Evolutionary conservation across 1,139 yeast genomes (phyloP), one percentile per base, ranked within the genome.

Genomic region (Blastobotrys capitulatus): DNA sequence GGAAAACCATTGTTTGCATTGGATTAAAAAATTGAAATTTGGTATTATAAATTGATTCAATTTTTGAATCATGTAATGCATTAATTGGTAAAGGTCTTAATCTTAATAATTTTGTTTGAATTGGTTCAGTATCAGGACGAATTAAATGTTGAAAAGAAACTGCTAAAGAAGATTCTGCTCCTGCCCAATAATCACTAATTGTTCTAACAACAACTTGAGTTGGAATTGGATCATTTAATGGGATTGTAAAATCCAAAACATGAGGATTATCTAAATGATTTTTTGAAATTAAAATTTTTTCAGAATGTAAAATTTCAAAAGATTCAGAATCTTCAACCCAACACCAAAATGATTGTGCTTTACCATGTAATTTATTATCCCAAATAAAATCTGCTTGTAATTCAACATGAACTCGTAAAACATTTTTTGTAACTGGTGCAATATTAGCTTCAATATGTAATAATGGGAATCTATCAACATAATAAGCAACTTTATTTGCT

Each of bases 1-100:
- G 96, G 69, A 94, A 94, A 0, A 86, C 80, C 97, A 92, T 92
- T 0, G 97, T 90, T 68, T 94, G 98, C 96, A 94, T 90, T 6
- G 98, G 98, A 63, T 94, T 94, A 75, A 94, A 94, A 66, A 86
- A 92, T 50, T 78, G 78, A 73, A 92, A 92, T 55, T 79, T 80
- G 6, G 67, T 54, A 1, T 71, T 64, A 64, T 92, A 92, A 38
- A 90, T 82, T 2, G 72, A 65, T 63, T 89, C 96, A 44, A 88
- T 68, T 18, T 76, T 72, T 1, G 75, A 71, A 61, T 89, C 75
- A 53, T 89, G 87, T 32, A 92, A 72, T 0, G 97, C 97, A 1
- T 83, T 68, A 0, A 84, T 72, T 0, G 97, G 97, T 37, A 94
- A 73, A 1, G 98, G 98, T 53, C 89, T 90, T 48, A 94, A 68